phyloP scores from a whole-genome alignment of 2,329 filamentous ascomycete species.

The Verticillium klebahnii region DNA sequence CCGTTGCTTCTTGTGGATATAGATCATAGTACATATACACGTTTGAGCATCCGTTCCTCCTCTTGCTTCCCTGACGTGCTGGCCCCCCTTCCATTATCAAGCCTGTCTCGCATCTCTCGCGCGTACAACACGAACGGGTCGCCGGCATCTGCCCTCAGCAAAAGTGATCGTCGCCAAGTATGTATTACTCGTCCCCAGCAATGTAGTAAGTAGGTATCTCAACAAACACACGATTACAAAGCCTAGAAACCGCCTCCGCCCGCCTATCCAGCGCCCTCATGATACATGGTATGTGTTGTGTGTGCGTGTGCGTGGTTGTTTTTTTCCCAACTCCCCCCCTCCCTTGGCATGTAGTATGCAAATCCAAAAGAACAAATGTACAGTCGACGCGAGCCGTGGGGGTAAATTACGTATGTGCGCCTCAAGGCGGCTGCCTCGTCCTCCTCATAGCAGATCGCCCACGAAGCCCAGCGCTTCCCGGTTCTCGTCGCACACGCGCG shows the following conservation, averaged over 20 bases:
- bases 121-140: too few species aligned
- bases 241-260: not conserved
- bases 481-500: constrained; percentile 41
- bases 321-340: not conserved
- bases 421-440: not conserved
- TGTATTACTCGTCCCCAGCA: not conserved
- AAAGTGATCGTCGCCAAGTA: not conserved
- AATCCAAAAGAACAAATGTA: not conserved
- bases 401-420: not conserved
- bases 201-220: not conserved
- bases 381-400: not conserved
- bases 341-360: not conserved
- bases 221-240: not conserved
- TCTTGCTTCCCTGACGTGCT: too few species aligned
- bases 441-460: constrained; percentile 27
- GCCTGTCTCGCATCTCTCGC: too few species aligned
- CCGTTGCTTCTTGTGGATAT: not conserved
- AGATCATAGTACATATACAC: not conserved
- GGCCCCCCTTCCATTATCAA: too few species aligned
- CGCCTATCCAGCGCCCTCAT: not conserved
- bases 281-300: not conserved
- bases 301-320: not conserved
- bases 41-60: not conserved
- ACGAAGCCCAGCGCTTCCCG: constrained; percentile 39
- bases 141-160: too few species aligned